Conservation (phyloP, 75 land plant genomes). For the Pinus albicaulis region DNA sequence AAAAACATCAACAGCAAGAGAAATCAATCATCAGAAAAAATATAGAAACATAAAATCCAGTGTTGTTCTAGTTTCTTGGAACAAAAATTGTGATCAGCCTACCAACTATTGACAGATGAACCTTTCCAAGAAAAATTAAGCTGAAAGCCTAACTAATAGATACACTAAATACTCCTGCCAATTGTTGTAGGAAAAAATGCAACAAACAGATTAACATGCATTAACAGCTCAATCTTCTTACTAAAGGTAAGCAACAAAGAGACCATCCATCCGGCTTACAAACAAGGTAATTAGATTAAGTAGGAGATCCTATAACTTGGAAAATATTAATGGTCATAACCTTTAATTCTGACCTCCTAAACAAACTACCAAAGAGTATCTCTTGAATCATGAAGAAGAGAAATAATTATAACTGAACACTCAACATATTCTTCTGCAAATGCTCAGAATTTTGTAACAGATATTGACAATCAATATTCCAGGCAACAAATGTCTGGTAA, state of each 20-base stretch:
- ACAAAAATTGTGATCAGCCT: not conserved
- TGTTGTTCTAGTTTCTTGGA: not conserved
- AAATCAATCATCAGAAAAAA: not conserved
- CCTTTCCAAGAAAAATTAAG: not conserved
- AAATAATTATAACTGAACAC: too few species aligned
- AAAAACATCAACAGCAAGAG: constrained; percentile 2
- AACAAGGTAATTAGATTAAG: not conserved
- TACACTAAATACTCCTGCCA: too few species aligned
- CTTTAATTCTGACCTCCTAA: not conserved
- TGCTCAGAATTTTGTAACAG: too few species aligned
- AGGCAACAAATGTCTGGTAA: not conserved
- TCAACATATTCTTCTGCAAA: too few species aligned
- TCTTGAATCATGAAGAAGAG: too few species aligned
- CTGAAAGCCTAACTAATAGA: not conserved
- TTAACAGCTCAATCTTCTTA: not conserved
- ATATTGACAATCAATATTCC: too few species aligned
- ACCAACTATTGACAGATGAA: not conserved
- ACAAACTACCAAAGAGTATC: not conserved
- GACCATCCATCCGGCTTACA: not conserved
- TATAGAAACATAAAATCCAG: not conserved
- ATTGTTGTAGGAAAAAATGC: not conserved
- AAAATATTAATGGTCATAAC: not conserved
- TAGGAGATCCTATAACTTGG: not conserved
- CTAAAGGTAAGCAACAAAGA: too few species aligned
- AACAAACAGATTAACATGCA: not conserved